Base-by-base conservation (phyloP, 108 stramenopile genomes). In the Nitzschia palea region DNA sequence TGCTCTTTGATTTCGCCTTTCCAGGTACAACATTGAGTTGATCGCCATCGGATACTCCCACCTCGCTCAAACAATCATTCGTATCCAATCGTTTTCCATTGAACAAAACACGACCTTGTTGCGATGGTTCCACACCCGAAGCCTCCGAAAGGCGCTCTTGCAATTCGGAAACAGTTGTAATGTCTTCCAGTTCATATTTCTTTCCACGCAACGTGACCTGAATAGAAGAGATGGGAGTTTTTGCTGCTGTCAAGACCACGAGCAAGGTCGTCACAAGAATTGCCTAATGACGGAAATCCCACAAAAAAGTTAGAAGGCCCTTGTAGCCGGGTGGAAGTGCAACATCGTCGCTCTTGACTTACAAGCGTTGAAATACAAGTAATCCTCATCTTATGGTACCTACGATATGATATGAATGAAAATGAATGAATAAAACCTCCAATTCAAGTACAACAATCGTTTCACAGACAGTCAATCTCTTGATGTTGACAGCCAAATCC, bases 1-100 rank as follows among this genome's bases (percentile, higher is more conserved):
- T 55, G 35, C 53, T 67, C 65, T 67, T 71, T 17, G 70, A 27
- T 51, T 67, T 68, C 17, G 54, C 30, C 30, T 70, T 80, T 62
- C 45, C 53, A 15, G 87, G 87, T n/a, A 89, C 81, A 43, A 85
- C 62, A 47, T 81, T 82, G 10, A 88, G 52, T 10, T 76, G 68
- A 22, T 55, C 80, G 15, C 84, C 84, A n/a, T 80, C 78, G 17
- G 36, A 18, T 3, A 89, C 80, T 22, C 87, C 87, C 18, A 55
- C 77, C 12, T 81, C 80, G 6, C 53, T 54, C 44, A 89, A 70
- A 29, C 50, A 26, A 44, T 62, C 71, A 9, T 37, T 20, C 14
- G 58, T 30, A 15, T 56, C 34, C 62, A 86, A 57, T 44, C 70
- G 60, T 32, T 82, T 82, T 2, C 85, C 85, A 20, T 71, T 76